These are phyloP conservation scores for Escallonia rubra DNA, from an alignment of 129 eudicot species.

Conservation along the genomic window DNA sequence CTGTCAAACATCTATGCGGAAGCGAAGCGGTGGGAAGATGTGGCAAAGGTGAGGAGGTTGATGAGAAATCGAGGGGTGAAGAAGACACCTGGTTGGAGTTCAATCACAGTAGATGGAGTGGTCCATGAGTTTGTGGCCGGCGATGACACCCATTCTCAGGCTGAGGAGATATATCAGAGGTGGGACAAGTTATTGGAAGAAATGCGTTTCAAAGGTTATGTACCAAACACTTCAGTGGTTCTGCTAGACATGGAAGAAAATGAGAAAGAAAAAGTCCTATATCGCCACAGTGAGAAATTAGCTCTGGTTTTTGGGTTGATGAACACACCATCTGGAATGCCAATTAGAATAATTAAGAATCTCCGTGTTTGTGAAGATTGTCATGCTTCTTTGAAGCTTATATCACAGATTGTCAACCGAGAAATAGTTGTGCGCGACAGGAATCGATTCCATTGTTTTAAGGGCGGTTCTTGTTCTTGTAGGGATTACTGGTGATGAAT, in stretches of 20 bases:
- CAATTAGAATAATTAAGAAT: not conserved
- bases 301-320: conserved; percentile 3
- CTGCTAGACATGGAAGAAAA: conserved; percentile 2
- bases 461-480: conserved; percentile 2
- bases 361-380: conserved; percentile 5
- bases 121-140: conserved; percentile 3
- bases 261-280: conserved; percentile 1
- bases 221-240: conserved; percentile 3
- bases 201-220: not conserved
- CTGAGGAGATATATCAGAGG: not conserved
- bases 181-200: conserved; percentile 1
- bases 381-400: conserved; percentile 4
- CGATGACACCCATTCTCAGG: not conserved
- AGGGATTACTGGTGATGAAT: conserved; percentile 1
- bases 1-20: not conserved
- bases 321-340: not conserved
- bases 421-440: conserved; percentile 5
- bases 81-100: conserved; percentile 1
- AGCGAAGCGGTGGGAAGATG: not conserved
- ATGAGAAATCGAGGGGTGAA: not conserved
- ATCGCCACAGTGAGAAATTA: conserved; percentile 6
- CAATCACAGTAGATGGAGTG: not conserved
- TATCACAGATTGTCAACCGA: not conserved
- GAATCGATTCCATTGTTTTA: conserved; percentile 1
- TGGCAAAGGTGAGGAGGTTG: not conserved